Evolutionary conservation across 106 monocot genomes (phyloP).

Genomic region (Dendrobium nobile): DNA sequence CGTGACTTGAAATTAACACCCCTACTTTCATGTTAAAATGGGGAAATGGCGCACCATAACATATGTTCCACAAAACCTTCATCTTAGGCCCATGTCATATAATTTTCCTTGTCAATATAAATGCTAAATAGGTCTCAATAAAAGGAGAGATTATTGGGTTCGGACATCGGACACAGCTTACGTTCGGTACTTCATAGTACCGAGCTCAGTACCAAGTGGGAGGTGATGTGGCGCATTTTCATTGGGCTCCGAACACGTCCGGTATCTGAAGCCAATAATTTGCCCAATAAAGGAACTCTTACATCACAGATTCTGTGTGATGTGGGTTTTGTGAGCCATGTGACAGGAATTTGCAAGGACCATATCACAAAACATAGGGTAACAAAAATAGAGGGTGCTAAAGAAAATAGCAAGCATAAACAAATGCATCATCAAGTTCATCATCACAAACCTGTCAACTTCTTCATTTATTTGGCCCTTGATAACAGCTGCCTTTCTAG

Average conservation of each 20-base stretch:
- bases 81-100: neutral
- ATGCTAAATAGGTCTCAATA: neutral
- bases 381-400: neutral
- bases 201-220: too few species aligned
- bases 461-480: constrained; percentile 69
- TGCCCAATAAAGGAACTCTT: neutral
- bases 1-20: too few species aligned
- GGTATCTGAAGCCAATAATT: too few species aligned
- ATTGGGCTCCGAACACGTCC: too few species aligned
- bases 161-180: too few species aligned
- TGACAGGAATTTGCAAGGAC: neutral
- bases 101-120: neutral
- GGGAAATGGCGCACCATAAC: neutral
- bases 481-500: constrained; percentile 67
- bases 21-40: neutral
- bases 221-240: too few species aligned
- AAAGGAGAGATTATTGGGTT: neutral
- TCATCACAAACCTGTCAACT: constrained; percentile 53
- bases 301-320: neutral
- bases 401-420: neutral
- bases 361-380: neutral
- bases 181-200: too few species aligned
- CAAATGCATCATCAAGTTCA: neutral
- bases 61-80: neutral
- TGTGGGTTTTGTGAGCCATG: neutral